Conservation (phyloP, 305 asterid species). For the Coffea humblotiana region DNA sequence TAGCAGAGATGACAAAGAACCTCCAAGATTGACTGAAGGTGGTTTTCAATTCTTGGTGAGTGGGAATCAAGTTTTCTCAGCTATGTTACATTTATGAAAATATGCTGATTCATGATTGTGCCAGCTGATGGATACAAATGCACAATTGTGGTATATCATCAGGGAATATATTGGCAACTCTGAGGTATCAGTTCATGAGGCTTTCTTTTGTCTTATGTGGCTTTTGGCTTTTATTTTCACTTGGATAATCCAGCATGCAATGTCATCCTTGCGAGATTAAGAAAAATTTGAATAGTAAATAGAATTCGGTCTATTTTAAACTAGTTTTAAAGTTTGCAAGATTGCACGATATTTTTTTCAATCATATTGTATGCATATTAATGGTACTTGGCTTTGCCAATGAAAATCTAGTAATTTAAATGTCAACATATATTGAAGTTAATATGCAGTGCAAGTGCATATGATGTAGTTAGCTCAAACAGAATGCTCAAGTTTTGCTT, state of each 20-base stretch:
- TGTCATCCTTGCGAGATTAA: background rate
- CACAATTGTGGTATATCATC: slow-evolving; percentile 97
- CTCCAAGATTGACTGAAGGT: slow-evolving; percentile 80
- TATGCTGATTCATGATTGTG: slow-evolving; percentile 38
- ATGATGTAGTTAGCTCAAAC: background rate
- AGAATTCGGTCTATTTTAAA: background rate
- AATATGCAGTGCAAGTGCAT: background rate
- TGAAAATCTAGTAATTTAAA: background rate
- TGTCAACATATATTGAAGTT: background rate
- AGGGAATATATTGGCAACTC: slow-evolving; percentile 93
- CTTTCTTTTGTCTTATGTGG: slow-evolving; percentile 7
- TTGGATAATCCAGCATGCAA: background rate
- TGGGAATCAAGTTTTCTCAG: slow-evolving; percentile 16
- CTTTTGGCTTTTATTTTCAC: slow-evolving; percentile 4
- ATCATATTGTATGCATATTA: background rate
- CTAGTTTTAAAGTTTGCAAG: background rate
- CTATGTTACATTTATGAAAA: slow-evolving; percentile 12
- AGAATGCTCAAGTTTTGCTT: background rate
- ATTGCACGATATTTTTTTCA: too few species aligned
- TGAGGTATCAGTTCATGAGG: slow-evolving; percentile 56
- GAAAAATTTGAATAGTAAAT: background rate
- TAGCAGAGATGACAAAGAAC: slow-evolving; percentile 85
- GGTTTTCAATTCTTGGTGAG: slow-evolving; percentile 98
- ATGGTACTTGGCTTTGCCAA: background rate
- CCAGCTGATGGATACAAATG: slow-evolving; percentile 98